Evolutionary conservation across 345 rosid species (phyloP), one percentile per base, ranked within the genome.

Genomic region (Clausena lansium): DNA sequence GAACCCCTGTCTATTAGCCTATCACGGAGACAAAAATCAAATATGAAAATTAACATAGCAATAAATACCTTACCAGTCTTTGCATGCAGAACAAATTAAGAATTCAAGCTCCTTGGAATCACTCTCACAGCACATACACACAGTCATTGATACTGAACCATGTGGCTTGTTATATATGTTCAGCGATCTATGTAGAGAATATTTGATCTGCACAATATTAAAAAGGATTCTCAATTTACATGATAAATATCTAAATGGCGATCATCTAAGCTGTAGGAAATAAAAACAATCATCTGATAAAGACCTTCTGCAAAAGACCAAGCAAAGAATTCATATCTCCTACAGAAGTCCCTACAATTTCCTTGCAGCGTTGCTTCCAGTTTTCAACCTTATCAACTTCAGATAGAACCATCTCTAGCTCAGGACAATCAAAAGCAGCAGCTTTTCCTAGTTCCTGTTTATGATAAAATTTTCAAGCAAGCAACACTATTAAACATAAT

Each of bases 341-440:
- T 67, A 74, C 73, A 45, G 80, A 79, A 60, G 69, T 82, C 71
- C 75, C 82, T 17, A 88, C 45, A 45, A 70, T 76, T 70, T 85
- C 80, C 76, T 52, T n/a, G 78, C 89, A 82, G 35, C 41, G 78
- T 33, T 84, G 77, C 79, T 81, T 89, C 97, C 97, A 92, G 61
- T 76, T 83, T 76, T 90, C 89, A 74, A 92, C 83, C 78, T 88
- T 90, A 64, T 81, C 85, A 71, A 86, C 86, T 84, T 92, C 87
- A 50, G 73, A 82, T 55, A 87, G 67, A 77, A 90, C 75, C 77
- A 74, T 76, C 73, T 86, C 91, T 71, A 88, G 84, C 79, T 90
- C 88, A 14, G 83, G 35, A 81, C 94, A 92, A 67, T 73, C 76
- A 82, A 90, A 89, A 38, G 90, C 88, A 79, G 76, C 80, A 77